These are phyloP conservation scores for Metarhizium guizhouense DNA, from an alignment of 2,329 filamentous ascomycete genomes.

Conservation along the genomic window DNA sequence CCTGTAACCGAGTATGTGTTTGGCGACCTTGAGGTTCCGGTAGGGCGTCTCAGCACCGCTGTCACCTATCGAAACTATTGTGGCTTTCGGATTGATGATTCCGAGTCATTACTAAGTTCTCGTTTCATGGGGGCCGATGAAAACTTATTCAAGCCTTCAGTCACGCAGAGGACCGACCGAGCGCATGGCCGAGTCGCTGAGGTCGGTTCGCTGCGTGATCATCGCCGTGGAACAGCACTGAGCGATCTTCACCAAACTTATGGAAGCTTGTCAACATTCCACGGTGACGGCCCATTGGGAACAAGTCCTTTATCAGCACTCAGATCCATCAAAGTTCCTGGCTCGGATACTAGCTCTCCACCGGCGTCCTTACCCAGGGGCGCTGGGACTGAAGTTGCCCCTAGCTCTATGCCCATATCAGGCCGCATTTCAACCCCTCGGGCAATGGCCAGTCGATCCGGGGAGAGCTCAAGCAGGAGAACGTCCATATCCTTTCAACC, in stretches of 20 bases:
- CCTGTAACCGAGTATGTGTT: constrained; percentile 68
- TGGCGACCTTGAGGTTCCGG: constrained; percentile 75
- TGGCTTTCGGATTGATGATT: constrained; percentile 84
- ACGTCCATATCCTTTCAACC: constrained; percentile 87
- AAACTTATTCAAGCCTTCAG: constrained; percentile 72
- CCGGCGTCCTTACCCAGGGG: constrained; percentile 40
- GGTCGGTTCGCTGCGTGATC: constrained; percentile 66
- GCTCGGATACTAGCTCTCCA: constrained; percentile 54
- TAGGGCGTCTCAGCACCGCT: constrained; percentile 71
- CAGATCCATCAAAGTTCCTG: constrained; percentile 54
- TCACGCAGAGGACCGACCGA: constrained; percentile 46
- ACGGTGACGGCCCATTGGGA: constrained; percentile 67
- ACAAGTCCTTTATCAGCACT: constrained; percentile 83
- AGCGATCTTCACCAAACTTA: constrained; percentile 70
- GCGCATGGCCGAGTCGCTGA: constrained; percentile 35
- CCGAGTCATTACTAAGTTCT: constrained; percentile 83
- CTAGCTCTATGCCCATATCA: constrained; percentile 45
- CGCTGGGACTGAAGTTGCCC: constrained; percentile 31
- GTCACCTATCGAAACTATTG: constrained; percentile 83
- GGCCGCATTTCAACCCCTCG: constrained; percentile 21
- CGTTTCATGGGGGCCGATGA: constrained; percentile 90
- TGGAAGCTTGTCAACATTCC: constrained; percentile 82
- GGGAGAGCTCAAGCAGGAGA: constrained; percentile 54
- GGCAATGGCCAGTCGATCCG: constrained; percentile 27
- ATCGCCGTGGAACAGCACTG: constrained; percentile 38